Evolutionary conservation across 1,284 basidiomycete species (phyloP), one percentile per base, ranked within the genome.

Genomic region (Tremellales sp.): DNA sequence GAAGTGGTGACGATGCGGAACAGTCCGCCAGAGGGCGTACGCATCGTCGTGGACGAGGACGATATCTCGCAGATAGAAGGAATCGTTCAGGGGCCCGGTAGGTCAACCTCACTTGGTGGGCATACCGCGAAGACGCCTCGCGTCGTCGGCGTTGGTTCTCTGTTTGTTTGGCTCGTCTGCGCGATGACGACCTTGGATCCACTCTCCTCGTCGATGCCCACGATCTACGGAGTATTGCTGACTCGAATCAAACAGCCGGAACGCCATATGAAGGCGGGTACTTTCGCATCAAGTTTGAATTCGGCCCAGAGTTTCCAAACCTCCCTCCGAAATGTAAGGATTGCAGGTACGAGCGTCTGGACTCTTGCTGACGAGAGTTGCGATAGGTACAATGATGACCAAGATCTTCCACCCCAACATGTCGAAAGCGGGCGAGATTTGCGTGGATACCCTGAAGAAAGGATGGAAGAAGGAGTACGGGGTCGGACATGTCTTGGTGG

Each of bases 361-460:
- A 16, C 19, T 18, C 21, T 13, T 12, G 45, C 32, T 34, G 35
- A 45, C 27, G 21, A 35, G 8, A 18, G 18, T 29, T n/a, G n/a
- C n/a, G n/a, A 6, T 57, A 93, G 91, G 90, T 64, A 85, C 85
- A 75, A 86, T 94, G 69, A 75, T 81, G 1, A 93, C 91, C 43
- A 91, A 93, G 75, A 92, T 97, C 52, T 97, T 97, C 74, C 93
- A 97, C 64, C 93, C 93, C 0, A 97, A 97, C 64, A 89, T 97
- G 24, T 93, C 90, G 0, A 78, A 81, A 25, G 68, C 79, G 0
- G 92, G 92, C 26, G 93, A 95, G 72, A 97, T 97, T 59, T 97
- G 93, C 72, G 93, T 97, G 9, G 93, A 93, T 73, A 97, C 91
- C 4, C 76, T 97, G 24, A 97, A 97, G 77, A 97, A 95, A 73